These are phyloP conservation scores for Flammula alnicola DNA, from an alignment of 1,284 basidiomycete species.

Conservation along the genomic window DNA sequence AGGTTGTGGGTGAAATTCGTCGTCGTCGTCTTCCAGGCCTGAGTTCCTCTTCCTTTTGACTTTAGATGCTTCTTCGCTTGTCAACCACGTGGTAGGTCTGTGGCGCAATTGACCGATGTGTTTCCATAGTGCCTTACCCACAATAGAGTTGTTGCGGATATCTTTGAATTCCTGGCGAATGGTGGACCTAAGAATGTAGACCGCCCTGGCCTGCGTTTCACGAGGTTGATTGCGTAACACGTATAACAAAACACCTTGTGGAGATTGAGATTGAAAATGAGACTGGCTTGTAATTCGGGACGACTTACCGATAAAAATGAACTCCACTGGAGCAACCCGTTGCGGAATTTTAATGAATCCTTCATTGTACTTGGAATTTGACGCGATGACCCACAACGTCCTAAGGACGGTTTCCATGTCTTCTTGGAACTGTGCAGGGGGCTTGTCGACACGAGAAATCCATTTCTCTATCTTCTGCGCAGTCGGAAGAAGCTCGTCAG, in stretches of 20 bases:
- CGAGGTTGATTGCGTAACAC: conserved; percentile 44
- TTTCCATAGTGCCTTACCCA: conserved; percentile 59
- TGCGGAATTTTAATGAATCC: conserved; percentile 55
- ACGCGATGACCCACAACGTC: conserved; percentile 60
- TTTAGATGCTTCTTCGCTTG: conserved; percentile 24
- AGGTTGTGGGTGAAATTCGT: conserved; percentile 52
- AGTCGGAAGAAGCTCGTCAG: conserved; percentile 53
- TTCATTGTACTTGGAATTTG: conserved; percentile 36
- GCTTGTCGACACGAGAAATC: conserved; percentile 51
- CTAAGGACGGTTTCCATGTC: conserved; percentile 53
- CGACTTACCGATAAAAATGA: conserved; percentile 69
- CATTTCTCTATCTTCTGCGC: conserved; percentile 61
- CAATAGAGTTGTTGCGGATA: conserved; percentile 59
- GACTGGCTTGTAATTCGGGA: background rate
- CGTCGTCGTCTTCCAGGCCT: conserved; percentile 39
- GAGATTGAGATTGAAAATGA: background rate
- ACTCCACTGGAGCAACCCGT: conserved; percentile 74
- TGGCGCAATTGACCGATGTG: conserved; percentile 48
- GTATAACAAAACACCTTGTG: conserved; percentile 66
- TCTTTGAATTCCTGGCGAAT: conserved; percentile 60
- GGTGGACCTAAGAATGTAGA: conserved; percentile 55
- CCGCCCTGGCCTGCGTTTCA: conserved; percentile 52
- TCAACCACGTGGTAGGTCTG: conserved; percentile 30
- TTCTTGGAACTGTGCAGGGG: conserved; percentile 49
- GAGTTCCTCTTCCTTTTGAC: conserved; percentile 36